Percentiles rank a stretch among this genome's conserved stretches.
Evolutionary conservation across 805 yeast genomes (phyloP).

Genomic region (Candida taoyuanica): DNA sequence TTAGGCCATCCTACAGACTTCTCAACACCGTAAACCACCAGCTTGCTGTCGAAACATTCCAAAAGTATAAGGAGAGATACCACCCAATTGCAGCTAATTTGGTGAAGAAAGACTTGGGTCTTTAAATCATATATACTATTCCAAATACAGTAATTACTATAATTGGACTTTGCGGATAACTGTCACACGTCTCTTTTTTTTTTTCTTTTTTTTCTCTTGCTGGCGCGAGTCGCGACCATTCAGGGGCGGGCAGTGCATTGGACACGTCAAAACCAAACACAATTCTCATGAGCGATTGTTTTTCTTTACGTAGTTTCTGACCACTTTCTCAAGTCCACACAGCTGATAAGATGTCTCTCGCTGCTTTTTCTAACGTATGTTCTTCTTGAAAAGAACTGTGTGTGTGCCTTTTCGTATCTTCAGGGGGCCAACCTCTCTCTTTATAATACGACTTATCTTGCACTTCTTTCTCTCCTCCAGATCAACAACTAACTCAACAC

Average conservation of each 20-base stretch:
- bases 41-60: conserved; percentile 64
- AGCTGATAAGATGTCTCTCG: conserved; percentile 6
- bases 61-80: conserved; percentile 51
- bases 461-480: not conserved
- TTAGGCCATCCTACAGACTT: conserved; percentile 76
- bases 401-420: no score
- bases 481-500: not conserved
- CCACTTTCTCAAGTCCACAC: not conserved
- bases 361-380: conserved; percentile 7
- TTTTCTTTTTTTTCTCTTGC: no score
- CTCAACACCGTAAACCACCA: conserved; percentile 59
- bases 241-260: no score
- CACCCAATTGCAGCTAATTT: conserved; percentile 82
- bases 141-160: not conserved
- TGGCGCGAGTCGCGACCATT: no score
- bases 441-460: no score
- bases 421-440: no score
- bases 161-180: not conserved
- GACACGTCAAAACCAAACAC: no score
- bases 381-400: no score
- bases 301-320: not conserved
- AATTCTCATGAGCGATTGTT: no score
- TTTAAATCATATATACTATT: conserved; percentile 16
- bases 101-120: conserved; percentile 77
- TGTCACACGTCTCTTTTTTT: no score